Base-by-base conservation (phyloP, 2,329 filamentous ascomycete genomes). In the Lachnellula occidentalis region DNA sequence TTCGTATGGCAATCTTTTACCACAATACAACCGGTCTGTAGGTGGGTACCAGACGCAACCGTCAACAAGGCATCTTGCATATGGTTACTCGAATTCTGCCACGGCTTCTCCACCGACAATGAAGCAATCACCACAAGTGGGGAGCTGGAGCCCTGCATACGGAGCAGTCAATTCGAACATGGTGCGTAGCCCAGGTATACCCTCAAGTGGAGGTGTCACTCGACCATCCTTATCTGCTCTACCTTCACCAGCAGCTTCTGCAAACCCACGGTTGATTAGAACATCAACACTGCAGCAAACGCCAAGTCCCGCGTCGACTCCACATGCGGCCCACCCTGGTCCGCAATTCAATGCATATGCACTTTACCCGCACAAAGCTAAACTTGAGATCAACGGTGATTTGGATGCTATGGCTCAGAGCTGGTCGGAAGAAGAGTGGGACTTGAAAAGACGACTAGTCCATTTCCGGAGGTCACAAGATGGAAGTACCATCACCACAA, bases 331-430 rank as follows among this genome's bases (percentile, higher is more conserved):
- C 15, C 58, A 61, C 34, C 57, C 54, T 39, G 61, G 57, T 37
- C 61, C 61, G 45, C 53, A 56, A 7, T 68, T 64, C 56, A 66
- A 66, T 49, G 63, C 73, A 49, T 70, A 95, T 67, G 81, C 85
- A 3, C 81, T 92, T 61, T 92, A 92, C 67, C 86, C 90, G 15
- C 60, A 84, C 67, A 96, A 96, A 74, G 94, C 92, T 0, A 77
- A 87, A 17, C 76, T 97, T 31, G 90, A 94, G 66, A 87, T 97
- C 56, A 82, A 87, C 51, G 92, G 92, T 19, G 89, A 96, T 65
- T 79, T 99, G 47, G 85, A 91, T 50, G 75, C 78, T 7, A 96
- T 97, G 92, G 84, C 85, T 0, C 81, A 87, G 58, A 81, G 85
- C 58, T 99, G 94, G 94, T 86, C 83, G 1, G 73, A 79, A 27